These are phyloP conservation scores for Chytriomyces confervae DNA, from an alignment of 192 early-diverging fungal species.

Conservation along the genomic window DNA sequence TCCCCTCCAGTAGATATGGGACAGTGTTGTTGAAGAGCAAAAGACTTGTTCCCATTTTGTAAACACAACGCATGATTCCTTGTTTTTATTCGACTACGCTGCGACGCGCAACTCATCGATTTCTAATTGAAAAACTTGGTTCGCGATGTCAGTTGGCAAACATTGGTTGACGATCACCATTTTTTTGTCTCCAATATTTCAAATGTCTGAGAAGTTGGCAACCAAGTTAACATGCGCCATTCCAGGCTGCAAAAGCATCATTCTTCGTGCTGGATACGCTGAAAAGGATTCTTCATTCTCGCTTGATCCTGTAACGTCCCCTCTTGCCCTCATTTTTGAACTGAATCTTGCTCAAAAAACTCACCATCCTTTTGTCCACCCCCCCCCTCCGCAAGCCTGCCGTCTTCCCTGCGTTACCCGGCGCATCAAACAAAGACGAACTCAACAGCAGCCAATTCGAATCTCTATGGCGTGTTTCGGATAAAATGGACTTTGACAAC, in stretches of 20 bases:
- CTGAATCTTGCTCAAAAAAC: no score
- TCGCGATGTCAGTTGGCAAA: conserved; percentile 45
- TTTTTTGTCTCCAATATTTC: not conserved
- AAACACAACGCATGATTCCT: not conserved
- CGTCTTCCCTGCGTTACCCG: conserved; percentile 8
- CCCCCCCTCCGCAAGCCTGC: not conserved
- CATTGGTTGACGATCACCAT: conserved; percentile 37
- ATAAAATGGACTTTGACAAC: conserved; percentile 24
- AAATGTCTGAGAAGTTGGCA: not conserved
- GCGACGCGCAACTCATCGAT: conserved; percentile 22
- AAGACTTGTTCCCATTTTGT: not conserved
- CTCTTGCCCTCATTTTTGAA: not conserved
- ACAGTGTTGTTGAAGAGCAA: not conserved
- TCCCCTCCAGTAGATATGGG: not conserved
- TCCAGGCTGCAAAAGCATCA: conserved; percentile 1
- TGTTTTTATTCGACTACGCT: not conserved
- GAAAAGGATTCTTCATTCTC: conserved; percentile 1
- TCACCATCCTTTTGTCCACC: no score
- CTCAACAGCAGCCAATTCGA: not conserved
- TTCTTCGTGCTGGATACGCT: not conserved
- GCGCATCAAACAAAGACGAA: not conserved
- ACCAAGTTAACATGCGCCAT: conserved; percentile 11
- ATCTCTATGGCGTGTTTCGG: conserved; percentile 11
- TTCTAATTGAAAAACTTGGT: conserved; percentile 39
- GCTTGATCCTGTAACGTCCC: not conserved